Conservation (phyloP, 345 rosid species). For the Carallia pectinifolia region DNA sequence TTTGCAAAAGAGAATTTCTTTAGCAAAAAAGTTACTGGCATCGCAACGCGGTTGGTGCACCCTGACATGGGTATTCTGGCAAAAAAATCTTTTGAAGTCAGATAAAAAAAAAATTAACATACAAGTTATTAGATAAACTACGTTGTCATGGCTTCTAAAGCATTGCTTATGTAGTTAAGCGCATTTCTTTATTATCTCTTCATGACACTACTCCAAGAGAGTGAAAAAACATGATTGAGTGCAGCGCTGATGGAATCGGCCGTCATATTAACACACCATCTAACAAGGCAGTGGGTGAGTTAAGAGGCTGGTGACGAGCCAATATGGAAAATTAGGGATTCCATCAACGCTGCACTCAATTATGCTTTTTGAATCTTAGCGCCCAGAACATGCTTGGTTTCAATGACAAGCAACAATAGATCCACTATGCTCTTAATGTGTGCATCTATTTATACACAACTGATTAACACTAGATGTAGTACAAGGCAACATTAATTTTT, state of each 20-base stretch:
- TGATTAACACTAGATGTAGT: background rate
- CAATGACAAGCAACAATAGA: background rate
- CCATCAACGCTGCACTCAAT: conserved; percentile 38
- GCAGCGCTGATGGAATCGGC: conserved; percentile 33
- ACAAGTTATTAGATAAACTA: too few species aligned
- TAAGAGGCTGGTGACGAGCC: background rate
- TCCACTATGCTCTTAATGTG: background rate
- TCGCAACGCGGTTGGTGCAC: too few species aligned
- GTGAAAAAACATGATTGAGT: background rate
- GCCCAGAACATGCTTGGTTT: conserved; percentile 11
- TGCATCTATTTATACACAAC: background rate
- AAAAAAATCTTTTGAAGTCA: too few species aligned
- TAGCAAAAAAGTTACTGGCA: too few species aligned
- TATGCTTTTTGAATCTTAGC: conserved; percentile 32
- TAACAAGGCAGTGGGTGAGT: background rate
- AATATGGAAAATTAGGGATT: background rate
- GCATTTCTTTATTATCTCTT: background rate
- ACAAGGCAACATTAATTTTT: background rate
- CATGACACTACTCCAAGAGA: conserved; percentile 9
- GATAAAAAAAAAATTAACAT: too few species aligned
- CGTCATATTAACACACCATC: background rate
- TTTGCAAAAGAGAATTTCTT: too few species aligned
- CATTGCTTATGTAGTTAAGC: background rate
- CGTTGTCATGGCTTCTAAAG: too few species aligned
- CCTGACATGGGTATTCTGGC: too few species aligned